Base-by-base conservation (phyloP, 345 rosid species). In the Arabis hirsuta region DNA sequence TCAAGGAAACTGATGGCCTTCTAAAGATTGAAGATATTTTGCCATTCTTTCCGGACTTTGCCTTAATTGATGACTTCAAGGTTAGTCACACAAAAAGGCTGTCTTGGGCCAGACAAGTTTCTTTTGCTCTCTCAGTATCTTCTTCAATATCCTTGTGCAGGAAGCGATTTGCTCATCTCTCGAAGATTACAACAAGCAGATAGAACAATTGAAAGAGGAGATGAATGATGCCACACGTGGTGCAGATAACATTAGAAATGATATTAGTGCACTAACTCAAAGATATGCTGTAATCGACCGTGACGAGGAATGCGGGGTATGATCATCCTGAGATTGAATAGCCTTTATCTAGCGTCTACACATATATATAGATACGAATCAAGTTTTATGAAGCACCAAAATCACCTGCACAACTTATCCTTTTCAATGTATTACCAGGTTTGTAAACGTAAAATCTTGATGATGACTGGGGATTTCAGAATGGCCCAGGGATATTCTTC, bases 221-320 rank as follows among this genome's bases (percentile, higher is more conserved):
- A 95, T 95, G 99, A 88, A 95, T 81, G 97, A 95, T 77, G 98
- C 99, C 55, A 95, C 99, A 29, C 99, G 90, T 80, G 98, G 99
- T 72, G 99, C 99, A 71, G 99, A 95, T 79, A 90, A 90, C 79
- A 95, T 95, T 55, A 85, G 98, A 90, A 95, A 90, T 71, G 99
- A 95, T 80, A 95, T 92, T 45, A 86, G 91, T 77, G 96, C 98
- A 44, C 86, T 95, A 61, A 90, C 99, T 81, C 99, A 95, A 82
- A 85, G 98, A 95, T 95, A 87, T 71, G 92, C 96, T 27, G 94
- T 91, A 44, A 88, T 95, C 43, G 90, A 90, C 50, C 92, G 86
- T 0, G 96, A 88, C 0, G 97, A 95, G 83, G 96, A 95, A 71
- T 92, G 99, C 31, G 98, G 99, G 94, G 99, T 95, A 95, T 55